Conservation (phyloP, 208 protist species). For the Leishmania amazonensis region DNA sequence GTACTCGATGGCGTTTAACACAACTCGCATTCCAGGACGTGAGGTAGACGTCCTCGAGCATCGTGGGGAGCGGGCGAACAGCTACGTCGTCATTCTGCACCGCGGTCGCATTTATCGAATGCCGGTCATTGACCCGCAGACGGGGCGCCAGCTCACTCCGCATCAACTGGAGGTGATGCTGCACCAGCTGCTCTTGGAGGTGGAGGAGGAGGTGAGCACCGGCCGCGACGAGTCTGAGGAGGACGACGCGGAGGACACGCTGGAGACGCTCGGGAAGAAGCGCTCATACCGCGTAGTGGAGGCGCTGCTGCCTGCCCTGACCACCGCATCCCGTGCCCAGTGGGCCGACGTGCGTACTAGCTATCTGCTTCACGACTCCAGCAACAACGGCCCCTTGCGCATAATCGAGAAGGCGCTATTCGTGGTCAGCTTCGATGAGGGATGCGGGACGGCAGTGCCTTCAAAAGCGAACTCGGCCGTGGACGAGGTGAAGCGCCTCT, state of each 20-base stretch:
- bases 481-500: slow-evolving; percentile 26
- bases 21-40: slow-evolving; percentile 81
- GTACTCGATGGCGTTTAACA: slow-evolving; percentile 82
- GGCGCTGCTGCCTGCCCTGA: slow-evolving; percentile 68
- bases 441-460: slow-evolving; percentile 21
- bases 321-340: slow-evolving; percentile 60
- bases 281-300: slow-evolving; percentile 50
- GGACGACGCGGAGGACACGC: slow-evolving; percentile 50
- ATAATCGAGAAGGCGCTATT: slow-evolving; percentile 82
- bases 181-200: slow-evolving; percentile 43
- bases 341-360: slow-evolving; percentile 77
- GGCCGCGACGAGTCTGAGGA: slow-evolving; percentile 55
- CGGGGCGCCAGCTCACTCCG: slow-evolving; percentile 52
- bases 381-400: slow-evolving; percentile 66
- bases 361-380: slow-evolving; percentile 68
- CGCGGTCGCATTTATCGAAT: slow-evolving; percentile 74
- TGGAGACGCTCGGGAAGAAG: slow-evolving; percentile 47
- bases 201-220: slow-evolving; percentile 52
- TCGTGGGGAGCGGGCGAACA: slow-evolving; percentile 44
- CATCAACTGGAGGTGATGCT: slow-evolving; percentile 59
- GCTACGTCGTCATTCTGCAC: slow-evolving; percentile 77
- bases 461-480: slow-evolving; percentile 7
- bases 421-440: slow-evolving; percentile 76
- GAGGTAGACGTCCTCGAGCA: slow-evolving; percentile 74
- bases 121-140: slow-evolving; percentile 46